Evolutionary conservation across 305 asterid species (phyloP), one percentile per base, ranked within the genome.

Genomic region (Caryopteris hybrid): DNA sequence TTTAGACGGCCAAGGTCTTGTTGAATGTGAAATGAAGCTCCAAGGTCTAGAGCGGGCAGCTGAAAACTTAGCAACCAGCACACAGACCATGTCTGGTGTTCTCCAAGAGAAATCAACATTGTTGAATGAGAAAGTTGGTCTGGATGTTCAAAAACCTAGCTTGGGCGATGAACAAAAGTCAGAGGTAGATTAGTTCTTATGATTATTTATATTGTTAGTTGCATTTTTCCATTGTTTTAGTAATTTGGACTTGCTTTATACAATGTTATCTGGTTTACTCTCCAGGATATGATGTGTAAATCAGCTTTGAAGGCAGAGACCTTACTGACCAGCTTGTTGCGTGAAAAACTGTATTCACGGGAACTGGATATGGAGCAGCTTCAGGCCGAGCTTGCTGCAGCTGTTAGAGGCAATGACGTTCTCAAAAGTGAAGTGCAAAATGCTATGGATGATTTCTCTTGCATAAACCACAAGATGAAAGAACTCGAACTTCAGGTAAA

Each of bases 381-480:
- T 75, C 89, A 84, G 74, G 91, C 98, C 72, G 99, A 95, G 78
- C 85, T 95, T 66, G 98, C 98, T 66, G 87, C 97, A 64, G 85
- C 89, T 13, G 81, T 95, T 59, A 83, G 97, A 75, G 88, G 94
- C 64, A 84, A 83, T 29, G 98, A 95, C 42, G 76, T 88, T 56
- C 94, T 90, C 70, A 86, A 84, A 78, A 84, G 92, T 65, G 97
- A 95, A 80, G 84, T 88, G 56, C 96, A 92, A 75, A 90, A 85
- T 74, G 89, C 95, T 16, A 27, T 79, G 65, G 98, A 95, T 79
- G 82, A 81, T 54, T 81, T 85, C 72, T 85, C 98, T 42, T 92
- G 96, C 64, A 27, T 78, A 64, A 88, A 83, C 77, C 96, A 95
- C 79, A 79, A 83, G 82, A 78, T 79, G 92, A 90, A 92, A 79